phyloP scores from a whole-genome alignment of 2,329 filamentous ascomycete species.

The Penicillium sp. region DNA sequence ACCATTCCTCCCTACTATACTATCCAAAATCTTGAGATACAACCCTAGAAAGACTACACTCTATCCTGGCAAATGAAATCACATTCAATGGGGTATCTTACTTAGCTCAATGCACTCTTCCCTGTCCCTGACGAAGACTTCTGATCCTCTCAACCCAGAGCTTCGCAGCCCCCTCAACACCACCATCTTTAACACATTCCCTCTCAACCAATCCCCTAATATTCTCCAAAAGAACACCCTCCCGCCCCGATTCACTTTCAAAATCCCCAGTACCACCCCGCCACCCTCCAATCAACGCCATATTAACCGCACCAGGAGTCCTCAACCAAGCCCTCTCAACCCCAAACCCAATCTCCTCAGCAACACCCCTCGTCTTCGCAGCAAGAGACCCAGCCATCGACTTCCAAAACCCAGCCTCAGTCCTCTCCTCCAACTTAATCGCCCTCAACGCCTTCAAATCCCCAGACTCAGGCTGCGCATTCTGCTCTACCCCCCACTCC shows the following conservation, averaged over 20 bases:
- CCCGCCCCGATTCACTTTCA: neutral
- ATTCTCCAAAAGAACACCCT: conserved; percentile 36
- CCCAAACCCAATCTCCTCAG: conserved; percentile 67
- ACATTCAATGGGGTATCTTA: neutral
- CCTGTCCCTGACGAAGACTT: conserved; percentile 46
- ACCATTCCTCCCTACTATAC: neutral
- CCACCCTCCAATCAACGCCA: conserved; percentile 65
- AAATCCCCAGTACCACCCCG: neutral
- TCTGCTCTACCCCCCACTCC: conserved; percentile 13
- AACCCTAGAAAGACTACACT: no score
- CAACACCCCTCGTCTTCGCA: conserved; percentile 68
- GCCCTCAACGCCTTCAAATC: conserved; percentile 41
- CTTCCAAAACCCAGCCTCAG: conserved; percentile 39
- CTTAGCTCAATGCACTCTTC: conserved; percentile 33
- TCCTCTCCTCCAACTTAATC: conserved; percentile 31
- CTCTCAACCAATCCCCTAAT: conserved; percentile 60
- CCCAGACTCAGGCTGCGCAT: conserved; percentile 35
- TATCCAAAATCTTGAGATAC: no score
- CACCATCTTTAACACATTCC: conserved; percentile 47
- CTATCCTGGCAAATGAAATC: no score
- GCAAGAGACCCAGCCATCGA: conserved; percentile 83
- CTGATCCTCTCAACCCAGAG: conserved; percentile 53
- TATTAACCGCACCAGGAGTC: conserved; percentile 89
- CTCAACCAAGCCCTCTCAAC: conserved; percentile 81
- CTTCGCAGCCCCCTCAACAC: conserved; percentile 43